Evolutionary conservation across 169 alveolate genomes (phyloP), one percentile per base, ranked within the genome.

Genomic region (Plasmodium gonderi): DNA sequence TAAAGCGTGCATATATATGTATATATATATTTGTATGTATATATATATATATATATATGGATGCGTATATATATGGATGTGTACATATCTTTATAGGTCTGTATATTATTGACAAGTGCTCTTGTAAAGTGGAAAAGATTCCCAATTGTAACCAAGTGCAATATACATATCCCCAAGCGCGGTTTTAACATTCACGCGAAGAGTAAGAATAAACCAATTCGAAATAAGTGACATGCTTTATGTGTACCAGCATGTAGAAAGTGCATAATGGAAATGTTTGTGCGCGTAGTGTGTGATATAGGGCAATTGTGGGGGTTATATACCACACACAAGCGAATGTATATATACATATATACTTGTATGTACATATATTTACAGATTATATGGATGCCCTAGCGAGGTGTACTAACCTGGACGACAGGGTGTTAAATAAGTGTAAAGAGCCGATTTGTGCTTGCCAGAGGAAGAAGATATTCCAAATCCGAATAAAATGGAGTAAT

Each of bases 321-420:
- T 60, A 60, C 40, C 38, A 1, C 9, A 36, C 72, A 20, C 23
- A 60, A 36, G n/a, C n/a, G n/a, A n/a, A 64, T 0, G 29, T 17
- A 44, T 11, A 7, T 44, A n/a, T 26, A 8, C 49, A 33, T 26
- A 69, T 69, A 14, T 14, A n/a, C 17, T 9, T 44, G 54, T 20
- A 51, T 42, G 6, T 51, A 29, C 9, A 80, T 68, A 31, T 82
- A 45, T 79, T 7, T 42, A 38, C 20, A 38, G 12, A 87, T n/a
- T n/a, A n/a, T n/a, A n/a, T n/a, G n/a, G n/a, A n/a, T n/a, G 4
- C 72, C 72, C 38, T 20, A 0, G 31, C 2, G 72, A n/a, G 72
- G 72, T 23, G 72, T 51, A 47, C 92, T 51, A 38, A 94, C 96
- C 96, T 72, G 95, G 93, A 20, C 93, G 54, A 54, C 96, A 94